Evolutionary conservation across 257 asterid species (phyloP).

Genomic region (Vinca minor): DNA sequence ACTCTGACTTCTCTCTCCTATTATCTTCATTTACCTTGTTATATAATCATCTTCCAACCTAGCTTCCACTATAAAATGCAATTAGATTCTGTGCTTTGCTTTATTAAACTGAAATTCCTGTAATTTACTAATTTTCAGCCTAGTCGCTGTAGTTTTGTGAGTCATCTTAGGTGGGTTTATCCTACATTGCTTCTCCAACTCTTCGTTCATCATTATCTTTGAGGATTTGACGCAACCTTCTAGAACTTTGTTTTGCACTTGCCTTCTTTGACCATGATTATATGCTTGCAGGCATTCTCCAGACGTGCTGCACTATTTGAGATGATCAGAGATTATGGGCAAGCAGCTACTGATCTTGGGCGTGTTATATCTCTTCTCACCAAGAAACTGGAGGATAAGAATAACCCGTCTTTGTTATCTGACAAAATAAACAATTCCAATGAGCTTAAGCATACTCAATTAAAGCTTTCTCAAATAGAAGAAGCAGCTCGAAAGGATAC

Average conservation of each 20-base stretch:
- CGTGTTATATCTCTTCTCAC: slow-evolving; percentile 57
- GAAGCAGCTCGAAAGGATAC: slow-evolving; percentile 65
- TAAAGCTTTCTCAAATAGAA: slow-evolving; percentile 66
- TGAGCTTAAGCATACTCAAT: slow-evolving; percentile 67
- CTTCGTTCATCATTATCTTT: no score
- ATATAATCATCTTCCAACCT: neutral
- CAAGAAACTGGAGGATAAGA: slow-evolving; percentile 53
- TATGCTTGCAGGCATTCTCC: slow-evolving; percentile 63
- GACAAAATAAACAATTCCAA: slow-evolving; percentile 42
- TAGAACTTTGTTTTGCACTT: neutral
- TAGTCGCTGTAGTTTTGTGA: neutral
- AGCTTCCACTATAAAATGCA: neutral
- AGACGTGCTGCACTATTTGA: slow-evolving; percentile 72
- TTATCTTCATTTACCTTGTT: neutral
- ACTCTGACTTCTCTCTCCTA: neutral
- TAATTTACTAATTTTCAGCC: neutral
- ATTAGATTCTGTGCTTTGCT: neutral
- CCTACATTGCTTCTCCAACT: neutral
- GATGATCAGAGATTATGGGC: slow-evolving; percentile 86
- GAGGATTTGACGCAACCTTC: neutral
- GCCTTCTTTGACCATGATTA: neutral
- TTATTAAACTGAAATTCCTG: neutral
- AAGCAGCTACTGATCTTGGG: slow-evolving; percentile 74
- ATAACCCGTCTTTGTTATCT: slow-evolving; percentile 34
- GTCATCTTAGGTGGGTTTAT: neutral